A percentile compares a stretch with the other conserved stretches of the same genome.
Conservation (phyloP, 2,329 filamentous ascomycete species). For the Cordyceps pruinosa region DNA sequence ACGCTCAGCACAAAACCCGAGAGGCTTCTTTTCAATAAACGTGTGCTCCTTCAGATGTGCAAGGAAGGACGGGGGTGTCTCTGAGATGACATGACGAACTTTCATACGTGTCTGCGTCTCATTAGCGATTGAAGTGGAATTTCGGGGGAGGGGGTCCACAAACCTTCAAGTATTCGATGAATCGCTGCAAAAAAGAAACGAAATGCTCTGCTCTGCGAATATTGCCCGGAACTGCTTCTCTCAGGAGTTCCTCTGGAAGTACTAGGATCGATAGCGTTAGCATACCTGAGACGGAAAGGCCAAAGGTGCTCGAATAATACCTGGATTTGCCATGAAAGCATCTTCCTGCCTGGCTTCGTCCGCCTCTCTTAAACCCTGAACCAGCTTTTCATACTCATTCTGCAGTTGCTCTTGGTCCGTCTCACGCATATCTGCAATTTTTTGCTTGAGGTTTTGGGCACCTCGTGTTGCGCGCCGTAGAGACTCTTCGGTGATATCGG, state of each 20-base stretch:
- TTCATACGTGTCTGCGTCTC: conserved; percentile 81
- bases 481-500: conserved; percentile 93
- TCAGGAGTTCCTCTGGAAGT: conserved; percentile 85
- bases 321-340: conserved; percentile 92
- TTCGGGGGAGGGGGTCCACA: not conserved
- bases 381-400: conserved; percentile 90
- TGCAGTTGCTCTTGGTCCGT: conserved; percentile 92
- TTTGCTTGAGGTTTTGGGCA: conserved; percentile 82
- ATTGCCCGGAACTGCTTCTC: conserved; percentile 93
- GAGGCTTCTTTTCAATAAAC: conserved; percentile 93
- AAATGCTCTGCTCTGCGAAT: conserved; percentile 96
- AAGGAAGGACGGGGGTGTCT: conserved; percentile 90
- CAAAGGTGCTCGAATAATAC: conserved; percentile 24
- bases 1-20: conserved; percentile 90
- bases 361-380: conserved; percentile 81
- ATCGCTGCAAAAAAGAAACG: conserved; percentile 86
- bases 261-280: conserved; percentile 38
- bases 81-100: conserved; percentile 92
- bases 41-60: conserved; percentile 91
- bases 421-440: conserved; percentile 90
- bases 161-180: conserved; percentile 89
- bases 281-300: not conserved
- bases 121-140: not conserved
- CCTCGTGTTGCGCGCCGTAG: conserved; percentile 84
- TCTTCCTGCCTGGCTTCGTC: conserved; percentile 90